Evolutionary conservation across 1,284 basidiomycete genomes (phyloP).

Genomic region (Marasmius fiardii): DNA sequence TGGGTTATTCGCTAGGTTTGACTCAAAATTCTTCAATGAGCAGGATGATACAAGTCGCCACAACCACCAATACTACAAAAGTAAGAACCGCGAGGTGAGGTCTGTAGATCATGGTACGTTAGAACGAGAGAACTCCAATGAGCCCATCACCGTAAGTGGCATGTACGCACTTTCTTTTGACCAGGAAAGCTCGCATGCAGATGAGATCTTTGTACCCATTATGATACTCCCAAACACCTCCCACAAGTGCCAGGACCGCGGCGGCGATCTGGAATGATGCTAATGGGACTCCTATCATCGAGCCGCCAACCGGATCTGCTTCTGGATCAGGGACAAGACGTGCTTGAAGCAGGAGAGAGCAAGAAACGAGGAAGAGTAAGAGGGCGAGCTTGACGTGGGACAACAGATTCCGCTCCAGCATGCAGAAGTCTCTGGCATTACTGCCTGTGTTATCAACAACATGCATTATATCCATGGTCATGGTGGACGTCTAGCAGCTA

Average conservation of each 20-base stretch:
- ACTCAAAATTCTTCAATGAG: constrained; percentile 24
- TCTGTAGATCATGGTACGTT: constrained; percentile 25
- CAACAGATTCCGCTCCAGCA: constrained; percentile 72
- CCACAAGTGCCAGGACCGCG: constrained; percentile 50
- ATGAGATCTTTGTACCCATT: constrained; percentile 53
- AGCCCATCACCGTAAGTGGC: constrained; percentile 8
- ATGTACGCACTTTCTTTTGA: constrained; percentile 49
- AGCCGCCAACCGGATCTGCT: constrained; percentile 15
- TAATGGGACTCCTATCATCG: constrained; percentile 29
- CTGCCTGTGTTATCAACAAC: constrained; percentile 41
- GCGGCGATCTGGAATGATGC: constrained; percentile 44
- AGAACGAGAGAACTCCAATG: constrained; percentile 3
- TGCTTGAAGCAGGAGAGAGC: constrained; percentile 57
- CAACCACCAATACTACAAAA: constrained; percentile 43
- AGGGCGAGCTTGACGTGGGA: constrained; percentile 64
- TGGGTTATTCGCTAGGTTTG: not conserved
- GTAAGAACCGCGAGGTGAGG: constrained; percentile 51
- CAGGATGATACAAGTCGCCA: constrained; percentile 49
- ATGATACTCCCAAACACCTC: constrained; percentile 63
- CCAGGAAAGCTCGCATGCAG: constrained; percentile 55
- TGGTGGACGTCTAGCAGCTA: not conserved
- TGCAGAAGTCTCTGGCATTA: constrained; percentile 64
- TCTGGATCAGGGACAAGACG: constrained; percentile 47
- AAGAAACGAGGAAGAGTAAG: constrained; percentile 58
- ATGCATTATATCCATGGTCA: not conserved